phyloP scores from a whole-genome alignment of 495 filamentous ascomycete genomes.

The Penicillium soppii region DNA sequence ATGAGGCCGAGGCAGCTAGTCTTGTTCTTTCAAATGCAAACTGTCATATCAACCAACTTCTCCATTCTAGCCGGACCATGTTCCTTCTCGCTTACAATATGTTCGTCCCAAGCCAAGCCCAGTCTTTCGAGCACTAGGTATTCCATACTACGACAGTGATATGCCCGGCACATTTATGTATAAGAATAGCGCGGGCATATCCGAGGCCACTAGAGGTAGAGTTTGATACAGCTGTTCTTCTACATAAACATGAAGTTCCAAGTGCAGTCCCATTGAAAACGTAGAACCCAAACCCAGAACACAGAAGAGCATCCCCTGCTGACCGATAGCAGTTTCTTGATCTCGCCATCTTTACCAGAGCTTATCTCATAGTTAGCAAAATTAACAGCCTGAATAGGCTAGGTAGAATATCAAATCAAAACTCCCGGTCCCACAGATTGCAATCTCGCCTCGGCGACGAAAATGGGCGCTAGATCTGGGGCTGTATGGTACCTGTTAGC shows the following conservation, averaged over 20 bases:
- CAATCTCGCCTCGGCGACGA: slow-evolving; percentile 14
- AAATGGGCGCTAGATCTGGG: slow-evolving; percentile 17
- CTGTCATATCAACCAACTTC: not conserved
- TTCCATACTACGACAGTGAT: slow-evolving; percentile 19
- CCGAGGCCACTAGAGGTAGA: slow-evolving; percentile 4
- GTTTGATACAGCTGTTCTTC: no score
- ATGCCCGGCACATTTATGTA: not conserved
- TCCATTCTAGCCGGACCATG: slow-evolving; percentile 7
- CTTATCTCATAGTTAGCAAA: no score
- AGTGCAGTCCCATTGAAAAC: slow-evolving; percentile 2
- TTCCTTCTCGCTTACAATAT: not conserved
- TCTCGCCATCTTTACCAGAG: not conserved
- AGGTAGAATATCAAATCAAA: not conserved
- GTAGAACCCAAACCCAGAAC: no score
- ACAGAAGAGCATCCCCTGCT: not conserved
- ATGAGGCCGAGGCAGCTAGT: slow-evolving; percentile 21
- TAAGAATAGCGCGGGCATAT: slow-evolving; percentile 20
- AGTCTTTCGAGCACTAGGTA: slow-evolving; percentile 16
- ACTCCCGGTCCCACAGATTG: slow-evolving; percentile 17
- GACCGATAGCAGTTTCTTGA: not conserved
- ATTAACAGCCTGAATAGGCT: no score
- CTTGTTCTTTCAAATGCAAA: not conserved
- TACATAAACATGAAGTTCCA: not conserved
- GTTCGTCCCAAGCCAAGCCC: slow-evolving; percentile 24
- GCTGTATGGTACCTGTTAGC: slow-evolving; percentile 21